Evolutionary conservation across 2,329 filamentous ascomycete genomes (phyloP).

Genomic region (Pyrenophora seminiperda): DNA sequence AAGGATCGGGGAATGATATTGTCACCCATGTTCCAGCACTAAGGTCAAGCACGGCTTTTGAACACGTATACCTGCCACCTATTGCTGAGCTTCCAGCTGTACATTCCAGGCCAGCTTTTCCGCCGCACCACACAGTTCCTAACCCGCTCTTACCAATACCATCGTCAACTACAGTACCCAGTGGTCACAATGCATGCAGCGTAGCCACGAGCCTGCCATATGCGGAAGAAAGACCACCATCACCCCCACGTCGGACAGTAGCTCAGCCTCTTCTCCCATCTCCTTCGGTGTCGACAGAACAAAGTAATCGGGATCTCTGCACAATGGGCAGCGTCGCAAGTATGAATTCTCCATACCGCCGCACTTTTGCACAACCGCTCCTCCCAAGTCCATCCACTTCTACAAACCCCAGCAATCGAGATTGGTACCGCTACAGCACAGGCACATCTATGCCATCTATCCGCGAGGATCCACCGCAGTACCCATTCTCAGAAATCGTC

Average conservation of each 20-base stretch:
- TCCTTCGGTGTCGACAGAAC: constrained; percentile 37
- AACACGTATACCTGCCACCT: constrained; percentile 24
- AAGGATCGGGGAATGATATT: constrained; percentile 29
- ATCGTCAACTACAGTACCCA: constrained; percentile 35
- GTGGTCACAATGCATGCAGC: constrained; percentile 29
- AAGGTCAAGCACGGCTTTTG: constrained; percentile 20
- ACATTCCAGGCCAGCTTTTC: constrained; percentile 17
- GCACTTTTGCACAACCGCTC: constrained; percentile 32
- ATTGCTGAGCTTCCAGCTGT: constrained; percentile 29
- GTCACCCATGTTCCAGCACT: constrained; percentile 40
- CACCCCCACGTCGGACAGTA: constrained; percentile 26
- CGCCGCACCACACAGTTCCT: constrained; percentile 32
- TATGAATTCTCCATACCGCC: constrained; percentile 15
- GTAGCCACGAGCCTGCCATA: constrained; percentile 32
- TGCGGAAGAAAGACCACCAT: constrained; percentile 27
- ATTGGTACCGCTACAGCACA: constrained; percentile 29
- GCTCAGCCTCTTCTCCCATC: constrained; percentile 41
- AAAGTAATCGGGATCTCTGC: constrained; percentile 26
- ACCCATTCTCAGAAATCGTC: constrained; percentile 10
- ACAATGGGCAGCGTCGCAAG: constrained; percentile 3
- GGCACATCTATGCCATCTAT: constrained; percentile 43
- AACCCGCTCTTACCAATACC: constrained; percentile 42
- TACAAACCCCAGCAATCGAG: constrained; percentile 29
- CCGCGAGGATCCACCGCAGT: constrained; percentile 32
- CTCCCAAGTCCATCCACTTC: constrained; percentile 42